Evolutionary conservation across 108 stramenopile genomes (phyloP), one percentile per base, ranked within the genome.

Genomic region (Cyclostephanos tholiformis): DNA sequence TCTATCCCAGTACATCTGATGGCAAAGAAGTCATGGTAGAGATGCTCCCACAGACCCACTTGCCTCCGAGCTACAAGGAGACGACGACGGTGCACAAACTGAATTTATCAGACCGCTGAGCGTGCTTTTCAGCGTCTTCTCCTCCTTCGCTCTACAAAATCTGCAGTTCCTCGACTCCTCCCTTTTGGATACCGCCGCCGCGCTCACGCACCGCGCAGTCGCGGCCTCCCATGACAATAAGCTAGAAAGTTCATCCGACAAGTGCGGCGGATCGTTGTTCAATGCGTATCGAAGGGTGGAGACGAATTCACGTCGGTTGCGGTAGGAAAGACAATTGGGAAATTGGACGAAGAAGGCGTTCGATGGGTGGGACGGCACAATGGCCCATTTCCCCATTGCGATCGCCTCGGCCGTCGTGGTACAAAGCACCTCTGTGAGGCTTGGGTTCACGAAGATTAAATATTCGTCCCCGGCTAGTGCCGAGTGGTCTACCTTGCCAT

Each of bases 341-440:
- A 93, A 91, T 38, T 85, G 86, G 26, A 79, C 39, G 66, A 91
- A 91, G 72, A 90, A 93, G 49, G 65, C 57, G 71, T 93, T 93
- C 38, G 87, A 89, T 2, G 91, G 86, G 71, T 95, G 95, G 5
- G 60, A 57, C 17, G 92, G 89, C 43, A 91, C 83, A 26, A 95
- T 83, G 25, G 83, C 95, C 75, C 83, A 93, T 63, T 92, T 90
- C 26, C 87, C 87, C 95, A 95, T 95, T 22, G 95, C 95, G 25
- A 92, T 55, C 16, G 92, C 91, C 74, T 95, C 95, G 0, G 91
- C 95, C 2, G 91, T 90, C 8, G 95, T 90, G 7, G 95, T 95
- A 63, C 92, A 93, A 20, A 95, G 66, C 12, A 95, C 95, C 72
- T 95, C 95, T 1, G 90, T 87, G 9, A 87, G 61, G 35, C 76